Evolutionary conservation across 352 stramenopile genomes (phyloP), one percentile per base, ranked within the genome.

Genomic region (Globisporangium cylindrosporum): DNA sequence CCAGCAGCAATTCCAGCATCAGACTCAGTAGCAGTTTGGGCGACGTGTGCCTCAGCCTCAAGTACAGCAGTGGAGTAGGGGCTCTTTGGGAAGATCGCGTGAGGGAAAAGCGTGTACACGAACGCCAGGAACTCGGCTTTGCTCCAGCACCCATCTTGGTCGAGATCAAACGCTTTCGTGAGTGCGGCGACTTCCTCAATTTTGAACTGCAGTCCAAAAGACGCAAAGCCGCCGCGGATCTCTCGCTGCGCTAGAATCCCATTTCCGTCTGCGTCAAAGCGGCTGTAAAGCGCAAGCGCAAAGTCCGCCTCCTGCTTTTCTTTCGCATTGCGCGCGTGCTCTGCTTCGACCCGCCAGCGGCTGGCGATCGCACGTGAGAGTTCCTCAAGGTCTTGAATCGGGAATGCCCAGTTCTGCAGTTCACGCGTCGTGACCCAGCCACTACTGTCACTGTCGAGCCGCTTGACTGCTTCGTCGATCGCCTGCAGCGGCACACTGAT

Each of bases 351-450:
- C 6, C 18, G 51, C 81, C 83, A 90, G 18, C 67, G 58, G 18
- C 63, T 75, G 4, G 71, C 70, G 48, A 90, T 66, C 3, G 86
- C 29, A 7, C 67, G 63, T 25, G 81, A 62, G n/a, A 92, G 62
- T 55, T 89, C 84, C 67, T 92, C 82, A 1, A 92, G 68, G 34
- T 91, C 82, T 43, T 84, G 82, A 36, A 75, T 58, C 20, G 86
- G 84, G 38, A 81, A 84, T 15, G 80, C 59, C 84, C 86, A 94
- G 0, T 34, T 9, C 6, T 57, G 68, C 4, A 94, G 64, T 56
- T 92, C 84, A 22, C 54, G 64, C 6, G 82, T 87, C 10, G 86
- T 90, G 62, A 94, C 80, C 82, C 82, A 92, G 10, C 81, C 81
- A 36, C 86, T 94, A 12, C 59, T 57, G 59, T 92, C 80, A 7